A percentile compares a stretch with the other conserved stretches of the same genome.
Evolutionary conservation across 2,329 filamentous ascomycete species (phyloP).

Genomic region (Arachnomyces sp.): DNA sequence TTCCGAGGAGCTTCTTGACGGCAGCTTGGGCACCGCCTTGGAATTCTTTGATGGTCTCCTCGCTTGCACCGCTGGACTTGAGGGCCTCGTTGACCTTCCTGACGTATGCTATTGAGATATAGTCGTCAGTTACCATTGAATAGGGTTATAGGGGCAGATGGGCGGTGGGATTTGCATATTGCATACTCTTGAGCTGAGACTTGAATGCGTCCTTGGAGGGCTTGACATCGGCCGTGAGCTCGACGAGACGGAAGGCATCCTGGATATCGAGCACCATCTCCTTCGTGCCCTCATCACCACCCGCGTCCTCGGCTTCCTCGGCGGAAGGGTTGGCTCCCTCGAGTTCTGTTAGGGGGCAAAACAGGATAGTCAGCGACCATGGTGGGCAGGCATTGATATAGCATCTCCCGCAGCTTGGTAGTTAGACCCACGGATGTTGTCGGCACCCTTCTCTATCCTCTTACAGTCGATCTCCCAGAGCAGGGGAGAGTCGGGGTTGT

Average conservation of each 20-base stretch:
- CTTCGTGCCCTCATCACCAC: constrained; percentile 54
- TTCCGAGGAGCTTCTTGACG: constrained; percentile 76
- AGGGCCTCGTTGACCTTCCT: constrained; percentile 72
- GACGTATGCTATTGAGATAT: constrained; percentile 61
- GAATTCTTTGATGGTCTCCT: constrained; percentile 66
- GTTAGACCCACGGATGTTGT: constrained; percentile 58
- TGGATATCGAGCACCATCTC: constrained; percentile 82
- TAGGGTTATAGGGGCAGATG: constrained; percentile 6
- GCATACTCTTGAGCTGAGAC: constrained; percentile 71
- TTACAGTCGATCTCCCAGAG: constrained; percentile 87
- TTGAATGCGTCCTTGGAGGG: constrained; percentile 77
- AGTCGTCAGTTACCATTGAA: constrained; percentile 3
- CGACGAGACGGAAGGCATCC: constrained; percentile 80
- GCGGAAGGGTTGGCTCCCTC: constrained; percentile 91
- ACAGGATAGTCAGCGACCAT: neutral
- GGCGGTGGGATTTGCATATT: constrained; percentile 2
- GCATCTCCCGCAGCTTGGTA: neutral
- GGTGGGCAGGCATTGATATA: neutral
- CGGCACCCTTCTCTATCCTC: constrained; percentile 73
- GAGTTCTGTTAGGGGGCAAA: constrained; percentile 24
- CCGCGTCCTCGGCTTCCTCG: constrained; percentile 67
- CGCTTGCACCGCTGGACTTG: constrained; percentile 52
- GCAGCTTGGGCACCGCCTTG: constrained; percentile 64
- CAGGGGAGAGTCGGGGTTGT: constrained; percentile 60
- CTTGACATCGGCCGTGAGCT: constrained; percentile 38